Conservation (phyloP, 2,329 filamentous ascomycete species). For the Penicillium sp. region DNA sequence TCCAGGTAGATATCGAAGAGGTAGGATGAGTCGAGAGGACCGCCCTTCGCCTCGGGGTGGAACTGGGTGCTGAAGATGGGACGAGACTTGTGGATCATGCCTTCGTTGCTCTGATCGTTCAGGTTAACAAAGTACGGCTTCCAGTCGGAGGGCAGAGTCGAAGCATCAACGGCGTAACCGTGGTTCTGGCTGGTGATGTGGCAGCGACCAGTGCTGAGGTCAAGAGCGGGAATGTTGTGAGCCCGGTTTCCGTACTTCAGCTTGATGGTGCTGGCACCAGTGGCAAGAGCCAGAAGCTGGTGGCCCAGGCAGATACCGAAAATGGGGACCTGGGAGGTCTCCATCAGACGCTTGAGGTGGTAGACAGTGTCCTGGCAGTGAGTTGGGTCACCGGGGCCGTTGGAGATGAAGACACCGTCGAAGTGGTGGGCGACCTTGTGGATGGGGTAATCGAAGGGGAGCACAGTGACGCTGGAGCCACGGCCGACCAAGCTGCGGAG, state of each 20-base stretch:
- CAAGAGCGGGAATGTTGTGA: constrained; percentile 95
- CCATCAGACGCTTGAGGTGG: constrained; percentile 87
- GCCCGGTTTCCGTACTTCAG: constrained; percentile 99
- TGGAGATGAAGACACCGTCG: constrained; percentile 98
- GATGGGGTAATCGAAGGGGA: constrained; percentile 96
- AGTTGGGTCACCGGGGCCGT: constrained; percentile 95
- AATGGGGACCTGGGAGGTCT: constrained; percentile 83
- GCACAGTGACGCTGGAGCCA: constrained; percentile 87
- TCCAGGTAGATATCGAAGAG: constrained; percentile 96
- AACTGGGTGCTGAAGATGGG: constrained; percentile 99
- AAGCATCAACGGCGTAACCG: constrained; percentile 88
- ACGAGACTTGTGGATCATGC: constrained; percentile 88
- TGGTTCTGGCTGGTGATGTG: constrained; percentile 99
- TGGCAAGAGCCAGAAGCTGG: constrained; percentile 87
- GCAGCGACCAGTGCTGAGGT: constrained; percentile 93
- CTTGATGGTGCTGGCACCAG: constrained; percentile 88
- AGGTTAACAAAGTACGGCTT: constrained; percentile 99
- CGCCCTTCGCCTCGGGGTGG: constrained; percentile 97
- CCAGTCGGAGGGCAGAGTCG: constrained; percentile 79
- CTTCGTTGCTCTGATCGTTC: constrained; percentile 96
- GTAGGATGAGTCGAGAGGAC: constrained; percentile 91
- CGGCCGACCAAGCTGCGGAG: constrained; percentile 89
- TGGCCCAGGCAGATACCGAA: constrained; percentile 98
- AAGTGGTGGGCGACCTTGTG: constrained; percentile 98
- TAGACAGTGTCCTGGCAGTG: constrained; percentile 94